These are phyloP conservation scores for Atractiella rhizophila DNA, from an alignment of 768 basidiomycete species.

Conservation along the genomic window DNA sequence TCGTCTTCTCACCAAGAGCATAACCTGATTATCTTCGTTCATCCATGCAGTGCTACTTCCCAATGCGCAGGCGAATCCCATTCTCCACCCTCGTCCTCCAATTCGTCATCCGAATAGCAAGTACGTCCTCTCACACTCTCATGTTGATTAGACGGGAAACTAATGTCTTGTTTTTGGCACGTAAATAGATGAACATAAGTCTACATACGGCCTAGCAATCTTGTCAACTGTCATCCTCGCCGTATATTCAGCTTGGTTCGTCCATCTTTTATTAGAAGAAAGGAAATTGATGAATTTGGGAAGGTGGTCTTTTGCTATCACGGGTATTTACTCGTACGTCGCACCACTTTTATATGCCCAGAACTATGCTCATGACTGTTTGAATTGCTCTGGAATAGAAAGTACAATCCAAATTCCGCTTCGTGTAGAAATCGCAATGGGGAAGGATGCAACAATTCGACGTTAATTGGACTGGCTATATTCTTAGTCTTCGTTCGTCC, in stretches of 20 bases:
- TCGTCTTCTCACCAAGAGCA: too few species aligned
- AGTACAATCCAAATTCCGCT: constrained; percentile 6
- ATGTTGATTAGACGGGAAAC: background rate
- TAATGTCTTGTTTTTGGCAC: background rate
- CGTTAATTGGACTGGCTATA: constrained; percentile 13
- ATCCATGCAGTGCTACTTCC: constrained; percentile 5
- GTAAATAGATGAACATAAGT: constrained; percentile 10
- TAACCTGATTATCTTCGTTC: too few species aligned
- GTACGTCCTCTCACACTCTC: background rate
- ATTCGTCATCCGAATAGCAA: constrained; percentile 14
- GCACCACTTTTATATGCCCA: too few species aligned
- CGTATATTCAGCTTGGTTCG: constrained; percentile 10
- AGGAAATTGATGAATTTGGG: too few species aligned
- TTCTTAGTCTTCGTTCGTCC: constrained; percentile 15
- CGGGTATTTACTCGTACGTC: too few species aligned
- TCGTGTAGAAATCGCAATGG: constrained; percentile 7
- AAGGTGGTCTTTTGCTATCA: constrained; percentile 8
- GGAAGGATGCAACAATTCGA: constrained; percentile 2
- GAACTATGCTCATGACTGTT: too few species aligned
- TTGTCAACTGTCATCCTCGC: constrained; percentile 8
- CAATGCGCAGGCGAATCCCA: background rate
- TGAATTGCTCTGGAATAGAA: too few species aligned
- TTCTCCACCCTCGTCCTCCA: constrained; percentile 11
- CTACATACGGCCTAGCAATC: constrained; percentile 14
- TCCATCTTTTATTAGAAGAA: too few species aligned